These are phyloP conservation scores for Entomortierella parvispora DNA, from an alignment of 192 early-diverging fungal species.

Conservation along the genomic window DNA sequence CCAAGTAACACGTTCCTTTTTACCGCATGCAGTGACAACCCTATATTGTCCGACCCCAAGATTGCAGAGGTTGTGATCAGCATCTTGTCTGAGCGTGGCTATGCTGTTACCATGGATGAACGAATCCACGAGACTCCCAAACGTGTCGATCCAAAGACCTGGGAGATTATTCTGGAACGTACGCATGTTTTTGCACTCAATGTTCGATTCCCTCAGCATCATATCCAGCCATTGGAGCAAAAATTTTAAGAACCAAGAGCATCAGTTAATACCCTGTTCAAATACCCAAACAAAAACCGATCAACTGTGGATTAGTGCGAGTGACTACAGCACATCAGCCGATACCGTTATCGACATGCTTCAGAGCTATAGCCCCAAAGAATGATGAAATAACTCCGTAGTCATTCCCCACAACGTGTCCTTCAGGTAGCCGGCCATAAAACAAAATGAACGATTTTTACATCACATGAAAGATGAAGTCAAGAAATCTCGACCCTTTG, in stretches of 20 bases:
- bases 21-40: constrained; percentile 47
- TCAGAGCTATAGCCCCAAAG: no score
- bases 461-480: no score
- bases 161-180: constrained; percentile 61
- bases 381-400: no score
- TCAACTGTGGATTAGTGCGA: no score
- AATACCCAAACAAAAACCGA: no score
- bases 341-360: no score
- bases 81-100: constrained; percentile 67
- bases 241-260: constrained; percentile 54
- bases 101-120: constrained; percentile 63
- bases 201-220: constrained; percentile 67
- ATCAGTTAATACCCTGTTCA: no score
- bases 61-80: constrained; percentile 66
- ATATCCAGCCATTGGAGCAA: constrained; percentile 68
- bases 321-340: no score
- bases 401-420: no score
- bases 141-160: constrained; percentile 58
- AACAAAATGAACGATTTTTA: no score
- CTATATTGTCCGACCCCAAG: constrained; percentile 53
- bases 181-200: constrained; percentile 59
- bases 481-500: no score
- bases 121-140: constrained; percentile 59
- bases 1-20: neutral
- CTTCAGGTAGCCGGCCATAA: no score